phyloP scores from a whole-genome alignment of 345 rosid species.

The Acer negundo region DNA sequence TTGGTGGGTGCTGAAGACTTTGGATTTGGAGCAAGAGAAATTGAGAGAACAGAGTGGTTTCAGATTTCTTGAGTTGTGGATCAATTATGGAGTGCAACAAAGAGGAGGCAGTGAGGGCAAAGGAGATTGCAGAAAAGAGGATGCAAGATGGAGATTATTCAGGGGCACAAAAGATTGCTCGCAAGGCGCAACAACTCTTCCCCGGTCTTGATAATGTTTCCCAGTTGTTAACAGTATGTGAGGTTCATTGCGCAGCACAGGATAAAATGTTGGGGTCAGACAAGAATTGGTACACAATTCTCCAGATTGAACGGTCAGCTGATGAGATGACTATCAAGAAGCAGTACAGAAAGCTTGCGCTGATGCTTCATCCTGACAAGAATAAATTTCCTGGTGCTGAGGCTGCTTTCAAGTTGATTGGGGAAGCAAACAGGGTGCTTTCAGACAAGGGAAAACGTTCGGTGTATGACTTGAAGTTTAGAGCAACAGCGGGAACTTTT shows the following conservation, averaged over 20 bases:
- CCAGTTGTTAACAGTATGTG: constrained; percentile 67
- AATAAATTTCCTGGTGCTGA: constrained; percentile 87
- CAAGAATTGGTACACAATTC: constrained; percentile 85
- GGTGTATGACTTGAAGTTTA: constrained; percentile 54
- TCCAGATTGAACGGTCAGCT: constrained; percentile 54
- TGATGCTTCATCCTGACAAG: constrained; percentile 91
- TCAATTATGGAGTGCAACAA: constrained; percentile 77
- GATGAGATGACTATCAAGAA: constrained; percentile 68
- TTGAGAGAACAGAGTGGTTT: constrained; percentile 1
- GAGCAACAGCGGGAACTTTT: constrained; percentile 29
- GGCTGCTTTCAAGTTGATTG: constrained; percentile 87
- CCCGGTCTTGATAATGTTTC: constrained; percentile 66
- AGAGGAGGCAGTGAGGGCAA: constrained; percentile 84
- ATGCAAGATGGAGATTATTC: constrained; percentile 59
- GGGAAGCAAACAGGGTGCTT: constrained; percentile 72
- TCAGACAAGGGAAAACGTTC: constrained; percentile 52
- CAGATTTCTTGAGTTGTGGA: background rate
- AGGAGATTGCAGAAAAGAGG: constrained; percentile 58
- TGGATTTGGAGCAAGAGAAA: background rate
- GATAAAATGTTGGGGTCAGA: constrained; percentile 52
- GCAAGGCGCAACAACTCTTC: constrained; percentile 67
- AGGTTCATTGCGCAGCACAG: constrained; percentile 70
- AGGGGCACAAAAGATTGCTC: constrained; percentile 55
- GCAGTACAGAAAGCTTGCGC: constrained; percentile 81
- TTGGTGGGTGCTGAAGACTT: background rate